Percentiles rank a stretch among this genome's conserved stretches.
Evolutionary conservation across 768 basidiomycete genomes (phyloP).

Genomic region (Rhizopogon vulgaris): DNA sequence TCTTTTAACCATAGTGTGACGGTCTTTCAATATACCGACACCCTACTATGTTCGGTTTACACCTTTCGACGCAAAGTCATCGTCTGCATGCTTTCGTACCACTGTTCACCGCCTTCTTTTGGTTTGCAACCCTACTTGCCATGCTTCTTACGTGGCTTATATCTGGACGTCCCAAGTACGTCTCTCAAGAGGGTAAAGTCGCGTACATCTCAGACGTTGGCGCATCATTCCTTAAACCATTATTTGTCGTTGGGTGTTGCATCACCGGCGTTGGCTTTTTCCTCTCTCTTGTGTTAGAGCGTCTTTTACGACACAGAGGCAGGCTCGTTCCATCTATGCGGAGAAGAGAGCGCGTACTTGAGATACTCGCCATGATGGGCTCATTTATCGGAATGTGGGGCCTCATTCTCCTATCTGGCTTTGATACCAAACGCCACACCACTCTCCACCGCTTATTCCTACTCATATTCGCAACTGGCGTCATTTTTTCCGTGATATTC

Average conservation of each 20-base stretch:
- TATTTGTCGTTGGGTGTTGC: constrained; percentile 61
- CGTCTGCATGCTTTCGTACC: constrained; percentile 67
- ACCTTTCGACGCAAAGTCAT: constrained; percentile 25
- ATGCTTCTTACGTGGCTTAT: constrained; percentile 72
- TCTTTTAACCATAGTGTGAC: background rate
- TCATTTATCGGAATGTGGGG: constrained; percentile 58
- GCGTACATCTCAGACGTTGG: constrained; percentile 79
- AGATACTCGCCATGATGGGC: constrained; percentile 52
- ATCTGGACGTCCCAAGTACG: constrained; percentile 45
- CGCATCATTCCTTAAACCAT: constrained; percentile 67
- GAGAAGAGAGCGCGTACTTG: constrained; percentile 47
- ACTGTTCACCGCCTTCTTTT: constrained; percentile 50
- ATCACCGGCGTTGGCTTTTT: constrained; percentile 61
- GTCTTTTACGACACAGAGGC: constrained; percentile 60
- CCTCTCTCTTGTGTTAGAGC: constrained; percentile 52
- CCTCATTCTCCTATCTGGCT: constrained; percentile 62
- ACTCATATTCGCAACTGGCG: constrained; percentile 68
- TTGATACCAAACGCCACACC: constrained; percentile 56
- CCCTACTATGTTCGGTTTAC: constrained; percentile 9
- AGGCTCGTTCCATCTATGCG: constrained; percentile 60
- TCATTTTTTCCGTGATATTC: constrained; percentile 68
- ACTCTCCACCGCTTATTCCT: constrained; percentile 55
- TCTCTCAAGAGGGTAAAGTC: constrained; percentile 47
- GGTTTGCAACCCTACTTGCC: constrained; percentile 66
- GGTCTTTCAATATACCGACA: background rate